phyloP scores from a whole-genome alignment of 208 protist species.

The Wallacemonas collosoma region DNA sequence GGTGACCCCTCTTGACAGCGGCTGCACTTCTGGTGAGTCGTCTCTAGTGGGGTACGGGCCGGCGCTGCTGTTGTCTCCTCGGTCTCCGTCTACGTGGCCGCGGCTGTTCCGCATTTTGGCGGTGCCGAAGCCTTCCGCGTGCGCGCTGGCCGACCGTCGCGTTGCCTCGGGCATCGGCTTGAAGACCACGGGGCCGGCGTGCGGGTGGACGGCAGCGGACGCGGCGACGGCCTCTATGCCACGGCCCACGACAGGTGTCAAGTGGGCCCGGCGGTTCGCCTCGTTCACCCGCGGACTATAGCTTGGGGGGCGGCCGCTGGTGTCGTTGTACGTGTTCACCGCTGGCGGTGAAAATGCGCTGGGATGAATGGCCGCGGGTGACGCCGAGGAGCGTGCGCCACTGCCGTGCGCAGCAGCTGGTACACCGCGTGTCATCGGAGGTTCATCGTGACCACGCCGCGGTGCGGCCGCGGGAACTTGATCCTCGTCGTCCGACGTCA shows the following conservation, averaged over 20 bases:
- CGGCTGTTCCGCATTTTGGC: background rate
- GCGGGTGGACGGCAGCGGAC: conserved; percentile 4
- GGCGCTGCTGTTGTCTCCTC: background rate
- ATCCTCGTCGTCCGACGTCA: no score
- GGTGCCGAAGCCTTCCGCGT: background rate
- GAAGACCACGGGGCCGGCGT: background rate
- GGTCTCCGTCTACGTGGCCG: no score
- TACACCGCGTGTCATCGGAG: background rate
- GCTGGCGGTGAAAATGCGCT: background rate
- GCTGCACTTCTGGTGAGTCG: conserved; percentile 10
- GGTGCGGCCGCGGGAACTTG: no score
- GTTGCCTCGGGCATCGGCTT: conserved; percentile 7
- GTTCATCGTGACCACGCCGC: no score
- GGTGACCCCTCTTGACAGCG: background rate
- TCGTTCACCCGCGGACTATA: conserved; percentile 11
- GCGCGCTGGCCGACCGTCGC: background rate
- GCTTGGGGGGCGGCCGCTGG: conserved; percentile 9
- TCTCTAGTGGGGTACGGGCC: background rate
- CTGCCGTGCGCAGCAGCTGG: background rate
- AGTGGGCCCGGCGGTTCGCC: conserved; percentile 1
- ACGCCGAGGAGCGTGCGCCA: background rate
- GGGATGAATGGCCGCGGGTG: background rate
- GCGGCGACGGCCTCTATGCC: background rate
- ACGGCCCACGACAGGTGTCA: conserved; percentile 15
- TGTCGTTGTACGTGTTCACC: conserved; percentile 7